A percentile compares a stretch with the other conserved stretches of the same genome.
These are phyloP conservation scores for Metarhizium guizhouense DNA, from an alignment of 2,329 filamentous ascomycete genomes.

Conservation along the genomic window DNA sequence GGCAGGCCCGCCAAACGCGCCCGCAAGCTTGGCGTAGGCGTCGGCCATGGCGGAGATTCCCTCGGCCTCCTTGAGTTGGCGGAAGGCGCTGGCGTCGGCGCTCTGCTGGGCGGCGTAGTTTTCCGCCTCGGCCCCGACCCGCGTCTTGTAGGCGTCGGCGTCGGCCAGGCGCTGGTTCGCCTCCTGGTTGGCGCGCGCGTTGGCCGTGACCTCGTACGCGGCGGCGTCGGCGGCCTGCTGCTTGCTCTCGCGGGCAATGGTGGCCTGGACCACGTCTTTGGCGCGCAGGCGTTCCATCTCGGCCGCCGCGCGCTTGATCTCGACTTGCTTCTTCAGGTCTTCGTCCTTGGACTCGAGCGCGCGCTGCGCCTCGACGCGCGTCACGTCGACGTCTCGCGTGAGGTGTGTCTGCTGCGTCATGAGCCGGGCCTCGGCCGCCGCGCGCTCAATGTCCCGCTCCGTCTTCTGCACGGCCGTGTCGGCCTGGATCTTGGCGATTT, in stretches of 20 bases:
- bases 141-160: slow-evolving; percentile 40
- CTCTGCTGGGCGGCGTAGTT: slow-evolving; percentile 32
- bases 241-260: slow-evolving; percentile 56
- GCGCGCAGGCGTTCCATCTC: slow-evolving; percentile 75
- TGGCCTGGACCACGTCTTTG: slow-evolving; percentile 68
- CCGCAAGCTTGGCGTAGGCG: slow-evolving; percentile 64
- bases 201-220: slow-evolving; percentile 56
- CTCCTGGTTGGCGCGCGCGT: slow-evolving; percentile 48
- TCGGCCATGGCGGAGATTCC: slow-evolving; percentile 69
- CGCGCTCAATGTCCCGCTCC: slow-evolving; percentile 73
- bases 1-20: slow-evolving; percentile 68
- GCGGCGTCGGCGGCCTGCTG: slow-evolving; percentile 59
- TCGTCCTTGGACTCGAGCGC: slow-evolving; percentile 69
- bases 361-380: slow-evolving; percentile 64
- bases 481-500: slow-evolving; percentile 81
- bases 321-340: slow-evolving; percentile 69
- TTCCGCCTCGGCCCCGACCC: slow-evolving; percentile 33
- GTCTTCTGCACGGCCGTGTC: slow-evolving; percentile 80
- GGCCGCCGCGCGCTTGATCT: slow-evolving; percentile 67
- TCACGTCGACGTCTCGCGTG: slow-evolving; percentile 64
- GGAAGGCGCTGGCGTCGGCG: slow-evolving; percentile 50
- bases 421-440: slow-evolving; percentile 67
- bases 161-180: slow-evolving; percentile 44
- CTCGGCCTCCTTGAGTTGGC: slow-evolving; percentile 65
- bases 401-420: slow-evolving; percentile 65